Conservation (phyloP, 495 filamentous ascomycete species). For the Penicillium daleae region DNA sequence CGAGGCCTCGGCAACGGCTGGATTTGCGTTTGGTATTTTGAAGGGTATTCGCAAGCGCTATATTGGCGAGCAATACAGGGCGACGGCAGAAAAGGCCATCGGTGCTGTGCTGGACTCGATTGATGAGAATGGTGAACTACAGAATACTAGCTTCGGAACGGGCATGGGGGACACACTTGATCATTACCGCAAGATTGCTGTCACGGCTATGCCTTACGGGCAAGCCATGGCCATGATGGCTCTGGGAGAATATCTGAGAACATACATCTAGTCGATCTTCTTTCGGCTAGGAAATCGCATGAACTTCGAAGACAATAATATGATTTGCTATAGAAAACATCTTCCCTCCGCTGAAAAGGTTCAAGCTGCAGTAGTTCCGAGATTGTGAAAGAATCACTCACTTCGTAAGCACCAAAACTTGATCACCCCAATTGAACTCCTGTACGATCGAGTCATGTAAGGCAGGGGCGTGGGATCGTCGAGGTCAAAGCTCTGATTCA, state of each 20-base stretch:
- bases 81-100: conserved; percentile 62
- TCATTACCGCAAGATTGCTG: conserved; percentile 68
- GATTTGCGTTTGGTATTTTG: conserved; percentile 78
- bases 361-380: too few species aligned
- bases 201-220: conserved; percentile 77
- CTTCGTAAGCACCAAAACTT: neutral
- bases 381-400: too few species aligned
- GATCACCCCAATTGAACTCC: neutral
- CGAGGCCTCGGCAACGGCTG: conserved; percentile 73
- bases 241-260: conserved; percentile 64
- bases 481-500: neutral
- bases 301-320: neutral
- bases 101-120: conserved; percentile 62
- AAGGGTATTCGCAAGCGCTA: conserved; percentile 71
- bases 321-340: too few species aligned
- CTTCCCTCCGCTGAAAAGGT: too few species aligned
- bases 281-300: neutral
- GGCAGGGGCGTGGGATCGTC: too few species aligned
- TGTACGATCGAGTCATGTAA: too few species aligned
- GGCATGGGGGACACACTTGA: conserved; percentile 67
- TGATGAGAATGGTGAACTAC: conserved; percentile 64
- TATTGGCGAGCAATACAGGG: conserved; percentile 50
- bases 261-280: conserved; percentile 31
- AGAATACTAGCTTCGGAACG: conserved; percentile 73
- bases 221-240: conserved; percentile 80